Evolutionary conservation across 2,329 filamentous ascomycete species (phyloP).

Genomic region (Monosporascus ibericus): DNA sequence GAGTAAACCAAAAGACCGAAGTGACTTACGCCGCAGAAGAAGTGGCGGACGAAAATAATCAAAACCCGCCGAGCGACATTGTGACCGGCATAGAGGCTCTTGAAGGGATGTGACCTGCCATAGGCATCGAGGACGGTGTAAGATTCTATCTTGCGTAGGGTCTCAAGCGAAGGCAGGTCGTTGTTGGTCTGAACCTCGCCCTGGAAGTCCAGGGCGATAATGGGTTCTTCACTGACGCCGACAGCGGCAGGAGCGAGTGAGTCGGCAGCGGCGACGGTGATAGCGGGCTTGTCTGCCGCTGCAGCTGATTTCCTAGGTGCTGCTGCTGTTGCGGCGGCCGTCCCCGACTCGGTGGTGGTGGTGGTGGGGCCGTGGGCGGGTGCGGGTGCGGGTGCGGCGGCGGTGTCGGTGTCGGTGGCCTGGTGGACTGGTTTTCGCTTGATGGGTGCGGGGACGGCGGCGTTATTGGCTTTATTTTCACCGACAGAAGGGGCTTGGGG

Average conservation of each 20-base stretch:
- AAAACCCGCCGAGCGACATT: constrained; percentile 53
- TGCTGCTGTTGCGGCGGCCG: too few species aligned
- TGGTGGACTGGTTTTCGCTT: too few species aligned
- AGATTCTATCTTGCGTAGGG: constrained; percentile 45
- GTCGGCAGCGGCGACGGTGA: constrained; percentile 1
- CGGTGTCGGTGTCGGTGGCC: too few species aligned
- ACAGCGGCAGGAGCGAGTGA: not conserved
- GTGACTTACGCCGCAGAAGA: constrained; percentile 68
- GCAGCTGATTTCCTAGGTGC: too few species aligned
- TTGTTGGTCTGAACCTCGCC: constrained; percentile 51
- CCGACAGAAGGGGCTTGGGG: too few species aligned
- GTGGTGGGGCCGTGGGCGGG: too few species aligned
- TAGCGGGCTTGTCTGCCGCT: not conserved
- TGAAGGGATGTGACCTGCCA: constrained; percentile 55
- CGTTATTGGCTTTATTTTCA: too few species aligned
- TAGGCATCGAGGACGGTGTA: constrained; percentile 56
- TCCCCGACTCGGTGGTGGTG: too few species aligned
- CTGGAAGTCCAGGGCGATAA: constrained; percentile 45
- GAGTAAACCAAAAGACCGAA: not conserved
- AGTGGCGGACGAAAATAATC: constrained; percentile 71
- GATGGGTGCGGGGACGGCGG: too few species aligned
- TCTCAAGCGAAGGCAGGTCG: constrained; percentile 43
- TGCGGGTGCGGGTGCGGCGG: too few species aligned
- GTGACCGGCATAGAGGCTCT: constrained; percentile 53
- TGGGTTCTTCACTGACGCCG: constrained; percentile 25